Base-by-base conservation (phyloP, 2,329 filamentous ascomycete species). In the Alternaria viburni region DNA sequence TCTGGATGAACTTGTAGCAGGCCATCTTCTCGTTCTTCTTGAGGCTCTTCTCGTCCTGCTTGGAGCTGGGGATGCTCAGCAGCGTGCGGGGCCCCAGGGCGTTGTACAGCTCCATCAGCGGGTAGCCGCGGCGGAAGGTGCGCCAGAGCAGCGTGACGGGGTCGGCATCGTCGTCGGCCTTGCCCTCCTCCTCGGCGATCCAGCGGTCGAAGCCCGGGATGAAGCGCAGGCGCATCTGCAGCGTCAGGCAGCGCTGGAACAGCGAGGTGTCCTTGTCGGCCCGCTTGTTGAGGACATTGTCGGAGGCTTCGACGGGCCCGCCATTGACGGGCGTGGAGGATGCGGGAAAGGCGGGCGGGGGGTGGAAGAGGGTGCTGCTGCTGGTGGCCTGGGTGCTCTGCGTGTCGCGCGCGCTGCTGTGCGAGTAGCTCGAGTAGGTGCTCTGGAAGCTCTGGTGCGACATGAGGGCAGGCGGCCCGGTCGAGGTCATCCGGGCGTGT, bases 231-330 rank as follows among this genome's bases (percentile, higher is more conserved):
- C 96, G 89, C 81, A 91, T 89, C 78, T 92, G 93, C 65, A 98
- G 85, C 57, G 90, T 89, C 70, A 97, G 87, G 79, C 96, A 98
- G 80, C 97, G 97, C 81, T 98, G 95, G 81, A 97, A 99, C 23
- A 99, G 88, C 11, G 94, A 97, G 63, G 91, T 88, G 59, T 92
- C 93, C 69, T 96, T 94, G 79, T 97, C 94, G 78, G 94, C 96
- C 79, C 93, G 92, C 81, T 95, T 92, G 82, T 99, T 99, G 85
- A 99, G 97, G 79, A 99, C 97, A 81, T 97, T 97, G 79, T 92
- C 88, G 63, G 91, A 93, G 64, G 93, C 91, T 74, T 93, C 83
- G 65, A 94, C 87, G 64, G 88, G 88, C 49, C 89, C 89, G 63
- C 85, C 87, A 66, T 85, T 82, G 60, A 78, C 71, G 56, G 81